Percentiles rank a stretch among this genome's conserved stretches.
Evolutionary conservation across 2,329 filamentous ascomycete species (phyloP).

Genomic region (Thelonectria blattea): DNA sequence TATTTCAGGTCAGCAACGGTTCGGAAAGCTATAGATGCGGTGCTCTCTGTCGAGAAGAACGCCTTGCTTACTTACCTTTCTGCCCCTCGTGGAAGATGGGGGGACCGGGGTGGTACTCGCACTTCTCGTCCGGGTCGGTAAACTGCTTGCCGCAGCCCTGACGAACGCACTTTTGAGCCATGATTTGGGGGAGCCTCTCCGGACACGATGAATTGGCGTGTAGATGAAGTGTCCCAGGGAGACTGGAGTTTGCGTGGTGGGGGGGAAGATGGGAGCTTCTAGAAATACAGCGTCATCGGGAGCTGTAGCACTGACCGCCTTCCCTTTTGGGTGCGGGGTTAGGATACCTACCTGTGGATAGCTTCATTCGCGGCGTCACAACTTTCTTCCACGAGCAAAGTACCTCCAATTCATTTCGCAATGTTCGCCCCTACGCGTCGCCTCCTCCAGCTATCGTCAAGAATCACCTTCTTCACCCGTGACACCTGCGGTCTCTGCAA

Average conservation of each 20-base stretch:
- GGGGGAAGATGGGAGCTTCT: slow-evolving; percentile 46
- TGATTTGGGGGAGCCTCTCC: slow-evolving; percentile 41
- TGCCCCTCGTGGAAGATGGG: slow-evolving; percentile 97
- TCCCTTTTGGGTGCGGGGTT: slow-evolving; percentile 43
- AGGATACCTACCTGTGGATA: not conserved
- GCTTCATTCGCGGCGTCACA: not conserved
- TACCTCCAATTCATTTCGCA: slow-evolving; percentile 8
- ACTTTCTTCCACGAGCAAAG: too few species aligned
- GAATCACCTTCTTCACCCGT: slow-evolving; percentile 78
- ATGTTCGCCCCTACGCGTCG: slow-evolving; percentile 61
- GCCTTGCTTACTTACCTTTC: slow-evolving; percentile 73
- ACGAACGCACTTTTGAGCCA: slow-evolving; percentile 91
- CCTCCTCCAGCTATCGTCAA: slow-evolving; percentile 57
- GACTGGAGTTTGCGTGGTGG: slow-evolving; percentile 31
- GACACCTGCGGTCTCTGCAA: slow-evolving; percentile 74
- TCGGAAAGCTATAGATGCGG: not conserved
- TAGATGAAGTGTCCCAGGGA: slow-evolving; percentile 19
- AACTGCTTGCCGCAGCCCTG: slow-evolving; percentile 93
- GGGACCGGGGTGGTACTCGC: slow-evolving; percentile 90
- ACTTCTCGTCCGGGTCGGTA: slow-evolving; percentile 80
- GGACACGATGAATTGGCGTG: slow-evolving; percentile 10
- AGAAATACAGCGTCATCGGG: slow-evolving; percentile 42
- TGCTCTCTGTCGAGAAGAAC: not conserved
- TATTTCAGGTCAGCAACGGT: slow-evolving; percentile 23
- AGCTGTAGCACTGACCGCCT: slow-evolving; percentile 43